A percentile compares a stretch with the other conserved stretches of the same genome.
Evolutionary conservation across 139 green algal genomes (phyloP).

Genomic region (Tetratostichococcus sp.): DNA sequence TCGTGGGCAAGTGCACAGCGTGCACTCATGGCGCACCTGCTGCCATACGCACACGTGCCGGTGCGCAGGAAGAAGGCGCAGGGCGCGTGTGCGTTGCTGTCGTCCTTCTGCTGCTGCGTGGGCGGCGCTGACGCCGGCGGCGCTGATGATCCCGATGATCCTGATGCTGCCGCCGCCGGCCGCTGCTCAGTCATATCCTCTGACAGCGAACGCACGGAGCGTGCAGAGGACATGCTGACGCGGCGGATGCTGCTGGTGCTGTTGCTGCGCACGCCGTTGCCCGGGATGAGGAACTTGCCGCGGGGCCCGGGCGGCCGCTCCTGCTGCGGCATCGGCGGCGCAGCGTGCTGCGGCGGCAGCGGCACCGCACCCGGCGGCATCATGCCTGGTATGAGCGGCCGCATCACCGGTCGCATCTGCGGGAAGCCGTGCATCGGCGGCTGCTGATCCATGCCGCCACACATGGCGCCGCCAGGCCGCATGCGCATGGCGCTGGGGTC

Average conservation of each 20-base stretch:
- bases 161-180: too few relatives aligned
- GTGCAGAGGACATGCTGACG: neutral
- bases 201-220: neutral
- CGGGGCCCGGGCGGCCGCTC: neutral
- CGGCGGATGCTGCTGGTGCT: neutral
- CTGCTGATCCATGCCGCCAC: too few relatives aligned
- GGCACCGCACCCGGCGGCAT: neutral
- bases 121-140: too few relatives aligned
- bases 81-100: conserved; percentile 1
- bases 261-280: neutral
- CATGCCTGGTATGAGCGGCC: neutral
- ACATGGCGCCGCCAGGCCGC: too few relatives aligned
- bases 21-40: conserved; percentile 9
- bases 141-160: too few relatives aligned
- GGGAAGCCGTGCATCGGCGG: too few relatives aligned
- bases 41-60: conserved; percentile 45
- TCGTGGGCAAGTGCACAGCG: neutral
- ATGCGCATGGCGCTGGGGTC: too few relatives aligned
- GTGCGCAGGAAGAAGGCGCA: conserved; percentile 56
- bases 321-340: neutral
- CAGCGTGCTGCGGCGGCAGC: neutral
- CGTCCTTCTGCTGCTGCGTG: neutral
- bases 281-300: neutral
- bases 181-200: neutral
- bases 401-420: neutral